Evolutionary conservation across 768 basidiomycete species (phyloP).

Genomic region (Boletus rubescentipes): DNA sequence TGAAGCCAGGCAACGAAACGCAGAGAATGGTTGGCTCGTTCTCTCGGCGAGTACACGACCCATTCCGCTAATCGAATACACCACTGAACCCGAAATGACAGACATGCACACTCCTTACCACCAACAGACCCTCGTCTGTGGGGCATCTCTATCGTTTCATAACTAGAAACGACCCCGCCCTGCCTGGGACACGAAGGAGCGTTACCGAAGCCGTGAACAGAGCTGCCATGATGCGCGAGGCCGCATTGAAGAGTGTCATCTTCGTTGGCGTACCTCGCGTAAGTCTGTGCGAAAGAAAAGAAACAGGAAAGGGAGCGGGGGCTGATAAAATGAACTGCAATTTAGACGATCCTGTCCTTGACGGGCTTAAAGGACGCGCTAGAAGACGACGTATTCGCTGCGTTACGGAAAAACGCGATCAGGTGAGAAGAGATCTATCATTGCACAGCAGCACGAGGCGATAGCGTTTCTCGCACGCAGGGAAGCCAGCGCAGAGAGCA

Average conservation of each 20-base stretch:
- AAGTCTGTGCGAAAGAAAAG: slow-evolving; percentile 28
- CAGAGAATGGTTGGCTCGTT: slow-evolving; percentile 79
- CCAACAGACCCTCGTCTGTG: slow-evolving; percentile 76
- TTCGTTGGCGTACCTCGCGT: slow-evolving; percentile 88
- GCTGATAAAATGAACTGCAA: slow-evolving; percentile 7
- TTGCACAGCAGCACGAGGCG: slow-evolving; percentile 21
- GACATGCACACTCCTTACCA: slow-evolving; percentile 83
- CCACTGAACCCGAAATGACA: slow-evolving; percentile 39
- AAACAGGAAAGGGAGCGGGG: not conserved
- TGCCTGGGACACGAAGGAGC: slow-evolving; percentile 41
- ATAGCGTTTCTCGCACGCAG: slow-evolving; percentile 39
- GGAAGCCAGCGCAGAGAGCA: slow-evolving; percentile 57
- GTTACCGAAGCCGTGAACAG: slow-evolving; percentile 61
- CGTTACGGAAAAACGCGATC: slow-evolving; percentile 62
- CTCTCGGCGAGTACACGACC: slow-evolving; percentile 54
- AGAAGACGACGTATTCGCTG: slow-evolving; percentile 77
- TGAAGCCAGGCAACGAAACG: slow-evolving; percentile 63
- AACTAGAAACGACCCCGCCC: slow-evolving; percentile 47
- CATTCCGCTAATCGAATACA: slow-evolving; percentile 11
- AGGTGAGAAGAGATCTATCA: slow-evolving; percentile 47
- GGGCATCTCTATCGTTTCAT: slow-evolving; percentile 82
- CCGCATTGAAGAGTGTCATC: slow-evolving; percentile 84
- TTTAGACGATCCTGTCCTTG: slow-evolving; percentile 79
- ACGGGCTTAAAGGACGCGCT: slow-evolving; percentile 72
- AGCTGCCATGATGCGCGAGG: slow-evolving; percentile 86